phyloP scores from a whole-genome alignment of 2,329 filamentous ascomycete species.

The Nothophoma quercina region DNA sequence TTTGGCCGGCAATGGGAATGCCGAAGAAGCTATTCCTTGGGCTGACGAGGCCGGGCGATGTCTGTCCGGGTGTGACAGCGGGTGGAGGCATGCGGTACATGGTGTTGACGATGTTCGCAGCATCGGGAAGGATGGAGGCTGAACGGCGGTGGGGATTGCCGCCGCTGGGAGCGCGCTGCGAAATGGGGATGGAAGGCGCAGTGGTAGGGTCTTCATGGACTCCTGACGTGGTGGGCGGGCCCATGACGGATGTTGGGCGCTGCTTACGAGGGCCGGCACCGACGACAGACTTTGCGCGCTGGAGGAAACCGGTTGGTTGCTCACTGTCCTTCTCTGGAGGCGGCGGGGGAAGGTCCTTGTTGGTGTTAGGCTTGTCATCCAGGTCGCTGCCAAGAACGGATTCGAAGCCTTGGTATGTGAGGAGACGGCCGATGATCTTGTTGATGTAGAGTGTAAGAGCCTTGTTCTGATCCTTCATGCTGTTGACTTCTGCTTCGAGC shows the following conservation, averaged over 20 bases:
- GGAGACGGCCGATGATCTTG: conserved; percentile 94
- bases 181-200: conserved; percentile 78
- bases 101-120: conserved; percentile 80
- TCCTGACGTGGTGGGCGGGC: conserved; percentile 21
- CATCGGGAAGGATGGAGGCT: conserved; percentile 56
- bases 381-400: conserved; percentile 84
- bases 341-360: conserved; percentile 83
- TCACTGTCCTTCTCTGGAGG: conserved; percentile 58
- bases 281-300: conserved; percentile 67
- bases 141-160: conserved; percentile 52
- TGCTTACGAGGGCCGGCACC: conserved; percentile 52
- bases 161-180: conserved; percentile 52
- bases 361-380: conserved; percentile 60
- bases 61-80: conserved; percentile 48
- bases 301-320: conserved; percentile 57
- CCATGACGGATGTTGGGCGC: conserved; percentile 53
- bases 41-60: conserved; percentile 56
- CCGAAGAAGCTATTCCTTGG: conserved; percentile 52
- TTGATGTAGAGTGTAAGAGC: conserved; percentile 97
- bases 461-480: conserved; percentile 92
- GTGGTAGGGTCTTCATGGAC: conserved; percentile 71
- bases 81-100: conserved; percentile 78
- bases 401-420: conserved; percentile 95
- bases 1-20: conserved; percentile 53
- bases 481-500: conserved; percentile 79